Base-by-base conservation (phyloP, 2,329 filamentous ascomycete genomes). In the Grosmannia penicillata region DNA sequence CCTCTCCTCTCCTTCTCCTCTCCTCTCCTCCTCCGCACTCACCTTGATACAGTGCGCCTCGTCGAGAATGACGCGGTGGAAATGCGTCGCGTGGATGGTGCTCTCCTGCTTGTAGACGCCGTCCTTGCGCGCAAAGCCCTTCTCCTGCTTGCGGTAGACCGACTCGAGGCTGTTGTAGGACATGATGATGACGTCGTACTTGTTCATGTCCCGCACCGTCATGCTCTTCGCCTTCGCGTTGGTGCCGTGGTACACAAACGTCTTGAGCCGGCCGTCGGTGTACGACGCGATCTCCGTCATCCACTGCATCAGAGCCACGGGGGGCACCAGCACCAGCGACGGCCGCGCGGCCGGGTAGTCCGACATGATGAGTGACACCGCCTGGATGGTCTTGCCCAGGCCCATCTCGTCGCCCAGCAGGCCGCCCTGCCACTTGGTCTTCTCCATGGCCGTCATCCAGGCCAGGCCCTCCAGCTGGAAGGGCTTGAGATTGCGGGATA, bases 371-470 rank as follows among this genome's bases (percentile, higher is more conserved):
- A 98, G 70, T 4, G 89, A 95, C 15, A 98, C 91, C 3, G 91
- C 89, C 58, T 98, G 91, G 36, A 98, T 96, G 0, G 91, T 98
- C 63, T 98, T 98, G 36, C 91, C 91, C 61, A 98, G 82, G 7
- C 91, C 91, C 91, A 98, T 98, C 59, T 98, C 91, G 49, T 98
- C 91, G 42, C 91, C 91, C 2, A 98, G 70, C 3, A 98, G 66
- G 13, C 91, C 91, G 15, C 91, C 91, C 52, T 78, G 83, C 71
- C 87, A 96, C 28, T 80, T 62, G 0, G 75, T 81, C 58, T 82
- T 66, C 55, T 98, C 91, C 69, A 96, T 93, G 39, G 72, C 78
- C 43, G 72, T 75, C 85, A 98, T 93, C 91, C 91, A 98, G 36
- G 85, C 78, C 28, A 98, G 66, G 5, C 91, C 91, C 58, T 95